A percentile compares a stretch with the other conserved stretches of the same genome.
phyloP scores from a whole-genome alignment of 768 basidiomycete species.

The Auricularia heimuer region DNA sequence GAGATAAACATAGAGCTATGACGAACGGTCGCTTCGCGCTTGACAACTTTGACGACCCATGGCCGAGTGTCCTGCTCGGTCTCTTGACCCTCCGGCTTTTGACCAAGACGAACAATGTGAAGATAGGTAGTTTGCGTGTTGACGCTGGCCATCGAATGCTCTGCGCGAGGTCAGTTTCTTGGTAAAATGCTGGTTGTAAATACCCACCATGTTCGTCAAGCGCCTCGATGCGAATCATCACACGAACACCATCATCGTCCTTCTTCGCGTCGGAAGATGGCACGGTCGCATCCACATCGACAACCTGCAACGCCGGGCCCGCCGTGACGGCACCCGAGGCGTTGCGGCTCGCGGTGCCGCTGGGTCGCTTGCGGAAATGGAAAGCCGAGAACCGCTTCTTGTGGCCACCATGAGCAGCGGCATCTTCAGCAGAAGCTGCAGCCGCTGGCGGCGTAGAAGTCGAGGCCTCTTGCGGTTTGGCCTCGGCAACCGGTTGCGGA shows the following conservation, averaged over 20 bases:
- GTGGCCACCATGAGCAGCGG: slow-evolving; percentile 16
- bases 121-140: slow-evolving; percentile 90
- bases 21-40: slow-evolving; percentile 64
- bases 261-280: slow-evolving; percentile 22
- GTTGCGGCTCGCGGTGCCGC: slow-evolving; percentile 29
- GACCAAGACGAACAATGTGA: slow-evolving; percentile 66
- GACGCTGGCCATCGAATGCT: slow-evolving; percentile 38
- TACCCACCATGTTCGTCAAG: slow-evolving; percentile 63
- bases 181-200: neutral
- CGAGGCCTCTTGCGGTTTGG: neutral
- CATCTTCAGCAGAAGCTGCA: slow-evolving; percentile 11
- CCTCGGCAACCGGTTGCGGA: neutral
- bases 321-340: slow-evolving; percentile 27
- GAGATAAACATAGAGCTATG: neutral
- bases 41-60: slow-evolving; percentile 90
- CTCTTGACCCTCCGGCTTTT: slow-evolving; percentile 19
- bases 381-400: slow-evolving; percentile 58
- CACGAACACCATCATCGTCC: slow-evolving; percentile 56
- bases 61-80: slow-evolving; percentile 54
- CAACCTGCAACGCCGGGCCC: slow-evolving; percentile 70
- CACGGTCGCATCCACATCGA: slow-evolving; percentile 48
- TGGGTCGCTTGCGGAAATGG: slow-evolving; percentile 50
- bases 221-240: slow-evolving; percentile 72
- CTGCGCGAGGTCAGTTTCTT: slow-evolving; percentile 12
- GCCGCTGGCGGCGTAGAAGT: slow-evolving; percentile 10